Base-by-base conservation (phyloP, 805 yeast genomes). In the Metschnikowia kofuensis region DNA sequence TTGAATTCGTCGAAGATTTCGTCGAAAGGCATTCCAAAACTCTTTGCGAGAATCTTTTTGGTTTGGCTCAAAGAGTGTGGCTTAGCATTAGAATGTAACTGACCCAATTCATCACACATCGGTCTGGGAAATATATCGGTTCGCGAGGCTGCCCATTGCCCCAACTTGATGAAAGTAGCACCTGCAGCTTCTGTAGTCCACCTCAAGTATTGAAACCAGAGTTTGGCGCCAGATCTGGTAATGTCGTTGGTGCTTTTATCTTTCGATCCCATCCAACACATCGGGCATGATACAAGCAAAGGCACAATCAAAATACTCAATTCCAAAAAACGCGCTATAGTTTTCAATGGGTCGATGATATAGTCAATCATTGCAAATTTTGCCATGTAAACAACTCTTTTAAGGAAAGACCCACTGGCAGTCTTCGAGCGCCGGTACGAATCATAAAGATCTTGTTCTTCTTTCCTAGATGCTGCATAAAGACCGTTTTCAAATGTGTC, bases 91-190 rank as follows among this genome's bases (percentile, higher is more conserved):
- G 97, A 87, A 65, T 94, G 99, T 47, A 94, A 69, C 26, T 78
- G 69, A 9, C 88, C 80, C 57, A 94, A 69, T 60, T 87, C 90
- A 21, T 80, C 79, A 64, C 98, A 92, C 66, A 92, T 68, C 37
- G 79, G 87, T 41, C 69, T 72, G 3, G 96, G 85, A 68, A 94
- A 92, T 32, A 94, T 85, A 67, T 94, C 99, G 0, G 96, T 88
- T 66, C 99, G 79, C 10, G 96, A 87, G 2, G 97, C 97, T 0
- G 99, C 99, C 99, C 99, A 94, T 70, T 94, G 99, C 4, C 98
- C 99, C 49, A 94, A 77, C 66, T 89, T 87, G 48, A 87, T 83
- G 63, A 87, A 94, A 4, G 96, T 85, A 2, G 98, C 96, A 0
- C 99, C 99, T 0, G 96, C 97, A 14, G 72, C 53, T 65, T 92